Evolutionary conservation across 2,329 filamentous ascomycete species (phyloP).

Genomic region (Akanthomyces lecanii): DNA sequence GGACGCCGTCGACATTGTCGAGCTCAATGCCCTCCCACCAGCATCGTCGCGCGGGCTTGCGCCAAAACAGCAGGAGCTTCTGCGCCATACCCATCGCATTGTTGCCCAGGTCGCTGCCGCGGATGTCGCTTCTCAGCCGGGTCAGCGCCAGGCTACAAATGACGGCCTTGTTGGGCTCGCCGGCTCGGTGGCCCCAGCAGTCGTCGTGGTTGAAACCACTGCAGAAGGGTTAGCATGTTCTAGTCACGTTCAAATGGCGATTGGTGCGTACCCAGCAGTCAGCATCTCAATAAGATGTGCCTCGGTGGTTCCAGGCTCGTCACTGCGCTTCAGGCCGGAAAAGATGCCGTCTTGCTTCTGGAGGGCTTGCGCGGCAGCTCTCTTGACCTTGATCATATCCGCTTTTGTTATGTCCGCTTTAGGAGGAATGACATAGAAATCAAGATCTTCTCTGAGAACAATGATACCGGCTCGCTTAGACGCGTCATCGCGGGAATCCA

Average conservation of each 20-base stretch:
- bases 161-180: constrained; percentile 96
- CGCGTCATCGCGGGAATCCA: constrained; percentile 74
- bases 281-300: constrained; percentile 99
- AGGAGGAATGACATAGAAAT: constrained; percentile 96
- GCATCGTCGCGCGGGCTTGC: constrained; percentile 90
- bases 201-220: constrained; percentile 98
- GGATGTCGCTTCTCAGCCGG: constrained; percentile 85
- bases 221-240: constrained; percentile 16
- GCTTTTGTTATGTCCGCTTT: constrained; percentile 74
- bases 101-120: constrained; percentile 68
- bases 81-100: constrained; percentile 96
- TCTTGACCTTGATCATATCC: constrained; percentile 95
- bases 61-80: constrained; percentile 95
- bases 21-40: constrained; percentile 99
- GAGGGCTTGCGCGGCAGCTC: constrained; percentile 81
- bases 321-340: constrained; percentile 87
- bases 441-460: constrained; percentile 89
- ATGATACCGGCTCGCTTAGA: constrained; percentile 95
- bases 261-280: constrained; percentile 75
- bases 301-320: constrained; percentile 93
- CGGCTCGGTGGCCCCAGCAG: constrained; percentile 92
- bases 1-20: constrained; percentile 80
- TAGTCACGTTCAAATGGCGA: constrained; percentile 6
- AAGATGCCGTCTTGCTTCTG: constrained; percentile 92
- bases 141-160: constrained; percentile 95